Base-by-base conservation (phyloP, 1,284 basidiomycete genomes). In the Pseudozyma hubeiensis region DNA sequence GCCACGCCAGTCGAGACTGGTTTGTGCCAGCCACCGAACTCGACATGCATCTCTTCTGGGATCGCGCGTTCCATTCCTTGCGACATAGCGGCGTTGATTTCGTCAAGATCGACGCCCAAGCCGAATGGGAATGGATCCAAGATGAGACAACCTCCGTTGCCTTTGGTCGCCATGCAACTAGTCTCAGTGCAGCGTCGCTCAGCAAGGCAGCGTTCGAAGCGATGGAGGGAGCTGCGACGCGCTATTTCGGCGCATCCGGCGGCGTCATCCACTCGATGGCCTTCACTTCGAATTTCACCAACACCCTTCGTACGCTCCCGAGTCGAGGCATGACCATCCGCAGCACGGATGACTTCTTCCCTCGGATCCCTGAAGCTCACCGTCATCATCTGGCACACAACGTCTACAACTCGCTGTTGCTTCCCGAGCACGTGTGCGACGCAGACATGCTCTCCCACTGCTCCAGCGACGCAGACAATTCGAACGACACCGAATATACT, bases 51-150 rank as follows among this genome's bases (percentile, higher is more conserved):
- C 37, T 51, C 0, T 84, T 77, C 54, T 84, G 71, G 75, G 46
- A 44, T 16, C 64, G 70, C 29, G 80, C 82, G 29, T 83, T 84
- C 53, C 37, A 64, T 7, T 61, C 61, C 4, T 63, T 84, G 29
- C 64, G 67, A 7, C 37, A 65, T 3, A 71, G 78, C 11, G 81
- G 83, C 11, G 49, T 84, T 49, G 67, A 77, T 46, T 84, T 79
- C 52, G 77, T 84, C 71, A 83, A 83, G 53, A 67, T 84, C n/a
- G 82, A 84, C 47, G 80, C 80, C n/a, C 82, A 84, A 53, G 77
- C 81, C 16, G 66, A 74, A 13, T 74, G 65, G 59, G 71, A 74
- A 13, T 69, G 65, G 67, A 68, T 62, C 40, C 47, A 30, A 8
- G 51, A 57, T 17, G 45, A 45, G 2, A 9, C 33, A 4, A 4